Evolutionary conservation across 495 filamentous ascomycete genomes (phyloP), one percentile per base, ranked within the genome.

Genomic region (Hypoxylon fuscum): DNA sequence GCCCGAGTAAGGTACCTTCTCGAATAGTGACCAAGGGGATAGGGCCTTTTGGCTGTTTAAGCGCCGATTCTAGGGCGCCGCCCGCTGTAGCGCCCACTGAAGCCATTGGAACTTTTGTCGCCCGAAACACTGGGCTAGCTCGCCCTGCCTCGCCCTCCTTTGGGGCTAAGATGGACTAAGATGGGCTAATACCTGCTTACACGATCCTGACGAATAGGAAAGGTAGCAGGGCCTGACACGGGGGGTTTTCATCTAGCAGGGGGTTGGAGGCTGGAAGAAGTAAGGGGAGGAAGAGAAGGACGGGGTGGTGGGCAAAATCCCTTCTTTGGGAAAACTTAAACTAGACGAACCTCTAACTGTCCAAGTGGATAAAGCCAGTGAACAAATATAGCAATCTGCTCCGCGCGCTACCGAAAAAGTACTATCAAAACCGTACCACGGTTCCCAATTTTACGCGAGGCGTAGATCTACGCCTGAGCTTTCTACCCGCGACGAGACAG

Each of bases 331-430:
- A 23, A 45, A 52, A 52, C 17, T 11, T 17, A 32, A 37, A 15
- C 37, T 40, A 50, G 18, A 38, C 47, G 15, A 22, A 38, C 4
- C 25, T 27, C 25, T 25, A 22, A 17, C 12, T n/a, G 29, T 18
- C 18, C 15, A 50, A 23, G 6, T 22, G 49, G 34, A 25, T 17
- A 17, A 27, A 27, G 31, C 47, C n/a, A 20, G 23, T 22, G 12
- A 21, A 48, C 62, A 48, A 55, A 66, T 60, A 10, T 35, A 60
- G 62, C 25, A 59, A 18, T 59, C 51, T 61, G 47, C 56, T 66
- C 62, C 62, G 56, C 42, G 23, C 42, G 27, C 21, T 55, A 51
- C 31, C 49, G 34, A 35, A 42, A 11, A n/a, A 29, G 17, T 21
- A 45, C 4, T 5, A 15, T 0, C 21, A 18, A 22, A 10, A 10